phyloP scores from a whole-genome alignment of 208 protist species.

The Trypanosoma congolense region DNA sequence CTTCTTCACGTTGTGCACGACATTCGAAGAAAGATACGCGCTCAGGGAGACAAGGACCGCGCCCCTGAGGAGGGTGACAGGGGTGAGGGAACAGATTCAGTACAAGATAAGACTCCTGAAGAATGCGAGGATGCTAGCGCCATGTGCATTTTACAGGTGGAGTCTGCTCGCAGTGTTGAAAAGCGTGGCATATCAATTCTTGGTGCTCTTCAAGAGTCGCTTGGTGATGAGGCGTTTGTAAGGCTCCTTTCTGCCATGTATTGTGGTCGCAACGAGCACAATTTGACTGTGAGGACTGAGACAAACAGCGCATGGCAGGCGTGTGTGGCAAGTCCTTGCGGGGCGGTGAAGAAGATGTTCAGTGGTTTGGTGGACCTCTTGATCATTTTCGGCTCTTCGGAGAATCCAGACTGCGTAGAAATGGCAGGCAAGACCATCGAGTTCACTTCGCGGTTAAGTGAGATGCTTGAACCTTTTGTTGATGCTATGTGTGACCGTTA shows the following conservation, averaged over 20 bases:
- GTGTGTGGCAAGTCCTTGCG: conserved; percentile 82
- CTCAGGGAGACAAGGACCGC: conserved; percentile 44
- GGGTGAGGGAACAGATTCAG: conserved; percentile 22
- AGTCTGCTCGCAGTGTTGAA: conserved; percentile 80
- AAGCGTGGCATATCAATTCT: conserved; percentile 84
- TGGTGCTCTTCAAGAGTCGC: conserved; percentile 69
- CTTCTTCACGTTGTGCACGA: conserved; percentile 84
- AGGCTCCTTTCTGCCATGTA: conserved; percentile 78
- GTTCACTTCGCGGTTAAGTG: conserved; percentile 82
- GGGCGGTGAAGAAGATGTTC: conserved; percentile 87
- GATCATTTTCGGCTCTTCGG: conserved; percentile 64
- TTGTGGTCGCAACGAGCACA: conserved; percentile 84
- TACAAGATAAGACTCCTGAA: conserved; percentile 12
- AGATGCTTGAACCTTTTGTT: conserved; percentile 84
- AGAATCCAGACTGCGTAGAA: conserved; percentile 82
- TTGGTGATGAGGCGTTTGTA: conserved; percentile 67
- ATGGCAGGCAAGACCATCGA: conserved; percentile 81
- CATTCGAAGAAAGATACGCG: conserved; percentile 83
- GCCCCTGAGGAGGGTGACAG: conserved; percentile 21
- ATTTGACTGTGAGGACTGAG: conserved; percentile 64
- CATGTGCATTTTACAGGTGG: conserved; percentile 55
- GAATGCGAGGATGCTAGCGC: conserved; percentile 9
- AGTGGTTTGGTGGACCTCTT: conserved; percentile 64
- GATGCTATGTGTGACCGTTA: conserved; percentile 62
- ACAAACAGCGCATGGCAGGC: conserved; percentile 86